A percentile compares a stretch with the other conserved stretches of the same genome.
Conservation (phyloP, 108 stramenopile species). For the Skeletonema costatum region DNA sequence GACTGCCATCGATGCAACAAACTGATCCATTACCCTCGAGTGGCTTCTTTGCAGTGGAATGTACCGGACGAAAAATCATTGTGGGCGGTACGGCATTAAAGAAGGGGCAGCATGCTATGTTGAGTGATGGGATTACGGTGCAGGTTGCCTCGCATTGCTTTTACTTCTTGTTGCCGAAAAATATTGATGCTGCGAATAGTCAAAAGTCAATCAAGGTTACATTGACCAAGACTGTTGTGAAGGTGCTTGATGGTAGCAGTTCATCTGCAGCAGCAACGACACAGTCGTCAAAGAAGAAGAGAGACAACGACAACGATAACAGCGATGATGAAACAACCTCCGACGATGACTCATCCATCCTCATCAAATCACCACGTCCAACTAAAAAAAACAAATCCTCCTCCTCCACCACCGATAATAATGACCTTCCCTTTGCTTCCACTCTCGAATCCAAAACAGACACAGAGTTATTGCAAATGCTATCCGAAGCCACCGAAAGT, state of each 20-base stretch:
- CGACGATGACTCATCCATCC: not conserved
- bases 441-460: conserved; percentile 13
- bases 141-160: conserved; percentile 17
- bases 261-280: not conserved
- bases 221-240: not conserved
- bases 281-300: not conserved
- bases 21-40: conserved; percentile 20
- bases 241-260: not conserved
- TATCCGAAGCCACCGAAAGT: conserved; percentile 1
- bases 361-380: not conserved
- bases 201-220: conserved; percentile 12
- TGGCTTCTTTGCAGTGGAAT: conserved; percentile 74
- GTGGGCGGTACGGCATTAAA: not conserved
- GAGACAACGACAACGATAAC: not conserved
- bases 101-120: conserved; percentile 28
- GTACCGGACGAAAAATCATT: conserved; percentile 65
- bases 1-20: conserved; percentile 14
- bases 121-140: conserved; percentile 13
- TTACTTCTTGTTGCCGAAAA: conserved; percentile 33
- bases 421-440: not conserved
- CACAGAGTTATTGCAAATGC: not conserved
- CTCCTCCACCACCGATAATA: not conserved
- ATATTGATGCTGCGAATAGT: not conserved
- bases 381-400: not conserved
- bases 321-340: not conserved